phyloP scores from a whole-genome alignment of 2,329 filamentous ascomycete species.

The Fusarium paranaense region DNA sequence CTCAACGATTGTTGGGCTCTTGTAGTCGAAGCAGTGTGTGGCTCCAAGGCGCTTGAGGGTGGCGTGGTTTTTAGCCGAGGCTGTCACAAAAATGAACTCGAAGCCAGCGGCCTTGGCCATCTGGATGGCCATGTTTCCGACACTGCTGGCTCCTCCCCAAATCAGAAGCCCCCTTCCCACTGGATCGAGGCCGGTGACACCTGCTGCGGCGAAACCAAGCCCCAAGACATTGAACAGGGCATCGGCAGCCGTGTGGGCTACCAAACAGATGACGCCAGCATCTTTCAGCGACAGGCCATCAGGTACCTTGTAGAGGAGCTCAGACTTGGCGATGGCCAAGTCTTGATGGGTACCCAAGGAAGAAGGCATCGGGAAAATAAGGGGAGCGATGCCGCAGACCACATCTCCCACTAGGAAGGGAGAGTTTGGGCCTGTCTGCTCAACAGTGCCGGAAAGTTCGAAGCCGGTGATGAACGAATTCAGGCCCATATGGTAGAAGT shows the following conservation, averaged over 20 bases:
- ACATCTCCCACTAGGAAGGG: background rate
- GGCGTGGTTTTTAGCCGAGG: constrained; percentile 11
- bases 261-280: background rate
- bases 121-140: constrained; percentile 17
- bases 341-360: background rate
- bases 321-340: background rate
- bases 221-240: constrained; percentile 1
- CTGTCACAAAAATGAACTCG: constrained; percentile 11
- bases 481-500: background rate
- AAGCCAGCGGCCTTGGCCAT: constrained; percentile 19
- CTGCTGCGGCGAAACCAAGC: background rate
- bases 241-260: background rate
- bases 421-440: background rate
- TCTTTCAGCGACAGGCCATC: background rate
- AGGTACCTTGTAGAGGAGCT: background rate
- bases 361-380: background rate
- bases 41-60: constrained; percentile 1
- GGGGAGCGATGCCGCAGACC: background rate
- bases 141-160: constrained; percentile 13
- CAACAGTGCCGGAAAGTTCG: background rate
- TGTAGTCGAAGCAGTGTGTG: background rate
- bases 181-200: background rate
- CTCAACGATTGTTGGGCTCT: background rate
- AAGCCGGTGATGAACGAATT: background rate
- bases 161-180: background rate